Evolutionary conservation across 495 filamentous ascomycete genomes (phyloP), one percentile per base, ranked within the genome.

Genomic region (Aspergillus cristatus): DNA sequence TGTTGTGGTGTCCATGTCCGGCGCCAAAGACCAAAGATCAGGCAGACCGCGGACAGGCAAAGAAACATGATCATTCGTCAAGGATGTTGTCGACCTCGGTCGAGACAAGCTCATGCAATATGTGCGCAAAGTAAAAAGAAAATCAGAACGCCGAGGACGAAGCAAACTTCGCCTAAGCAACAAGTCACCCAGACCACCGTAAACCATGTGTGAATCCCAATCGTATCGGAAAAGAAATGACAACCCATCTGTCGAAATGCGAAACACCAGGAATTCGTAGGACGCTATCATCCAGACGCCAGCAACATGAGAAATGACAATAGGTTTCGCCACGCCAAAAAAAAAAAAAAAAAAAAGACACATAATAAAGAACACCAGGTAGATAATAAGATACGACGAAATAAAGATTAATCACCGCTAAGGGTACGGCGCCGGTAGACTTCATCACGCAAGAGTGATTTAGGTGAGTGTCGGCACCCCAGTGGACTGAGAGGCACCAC

Each of bases 381-480:
- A 53, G 30, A 53, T 50, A 51, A 51, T 32, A 52, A 50, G n/a
- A n/a, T n/a, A n/a, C n/a, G n/a, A n/a, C n/a, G n/a, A n/a, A n/a
- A n/a, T n/a, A n/a, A n/a, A n/a, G n/a, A 48, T 34, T n/a, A 39
- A 48, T 53, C 51, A 55, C 34, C 50, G 50, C 50, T 53, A 53
- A 49, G 42, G n/a, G 5, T 39, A 36, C 41, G 40, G 36, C n/a
- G n/a, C n/a, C n/a, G n/a, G n/a, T n/a, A n/a, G n/a, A n/a, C 43
- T 47, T 40, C 14, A 43, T 15, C 18, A 18, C n/a, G n/a, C n/a
- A n/a, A n/a, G n/a, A 37, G 30, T 12, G 10, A 11, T 35, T 54
- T 58, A 67, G 35, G 47, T 60, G 44, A 58, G 51, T 4, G 62
- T 56, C 5, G 64, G 62, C 11, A 65, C 62, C 18, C 66, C 60